Evolutionary conservation across 2,329 filamentous ascomycete species (phyloP).

Genomic region (Conoideocrella luteorostrata): DNA sequence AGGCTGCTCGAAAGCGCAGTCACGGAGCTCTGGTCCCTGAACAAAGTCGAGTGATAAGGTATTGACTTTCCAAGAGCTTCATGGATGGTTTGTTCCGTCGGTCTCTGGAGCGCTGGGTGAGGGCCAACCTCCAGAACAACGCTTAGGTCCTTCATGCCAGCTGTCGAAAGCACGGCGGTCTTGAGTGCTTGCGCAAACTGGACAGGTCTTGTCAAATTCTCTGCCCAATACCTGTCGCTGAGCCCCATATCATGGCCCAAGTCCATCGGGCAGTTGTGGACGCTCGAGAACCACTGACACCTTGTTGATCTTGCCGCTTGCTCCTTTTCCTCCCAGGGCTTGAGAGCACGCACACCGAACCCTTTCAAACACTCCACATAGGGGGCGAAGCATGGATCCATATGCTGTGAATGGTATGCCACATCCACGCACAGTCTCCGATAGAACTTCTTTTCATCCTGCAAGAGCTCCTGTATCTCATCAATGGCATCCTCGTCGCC

Average conservation of each 20-base stretch:
- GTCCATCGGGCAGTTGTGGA: no score
- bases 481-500: constrained; percentile 24
- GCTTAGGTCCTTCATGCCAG: no score
- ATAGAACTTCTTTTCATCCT: constrained; percentile 20
- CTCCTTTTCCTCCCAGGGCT: no score
- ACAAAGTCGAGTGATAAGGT: constrained; percentile 12
- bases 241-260: background rate
- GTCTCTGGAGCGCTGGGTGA: constrained; percentile 34
- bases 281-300: background rate
- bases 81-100: constrained; percentile 25
- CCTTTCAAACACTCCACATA: constrained; percentile 10
- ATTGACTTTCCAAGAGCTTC: no score
- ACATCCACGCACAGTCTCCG: constrained; percentile 29
- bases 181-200: constrained; percentile 16
- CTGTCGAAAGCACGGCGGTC: constrained; percentile 7
- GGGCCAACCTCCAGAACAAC: constrained; percentile 28
- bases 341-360: background rate
- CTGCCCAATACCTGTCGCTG: constrained; percentile 10
- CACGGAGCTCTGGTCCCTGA: no score
- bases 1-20: no score
- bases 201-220: constrained; percentile 14
- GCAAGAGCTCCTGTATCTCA: constrained; percentile 15
- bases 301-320: no score
- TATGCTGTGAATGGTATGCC: constrained; percentile 37
- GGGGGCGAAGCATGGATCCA: constrained; percentile 17